Base-by-base conservation (phyloP, 495 filamentous ascomycete genomes). In the Apiosordaria backusii region DNA sequence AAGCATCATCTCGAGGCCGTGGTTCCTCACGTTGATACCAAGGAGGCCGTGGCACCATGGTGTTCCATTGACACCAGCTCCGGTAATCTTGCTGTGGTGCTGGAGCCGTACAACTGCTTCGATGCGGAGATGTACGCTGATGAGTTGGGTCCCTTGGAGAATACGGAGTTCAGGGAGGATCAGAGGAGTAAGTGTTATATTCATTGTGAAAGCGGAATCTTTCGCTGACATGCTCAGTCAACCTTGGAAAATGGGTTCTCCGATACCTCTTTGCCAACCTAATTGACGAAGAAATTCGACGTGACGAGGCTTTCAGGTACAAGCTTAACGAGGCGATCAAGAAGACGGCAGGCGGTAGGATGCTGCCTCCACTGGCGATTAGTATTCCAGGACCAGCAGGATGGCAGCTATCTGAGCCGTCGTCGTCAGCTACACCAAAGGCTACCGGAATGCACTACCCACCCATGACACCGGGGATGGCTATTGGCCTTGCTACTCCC, bases 71-170 rank as follows among this genome's bases (percentile, higher is more conserved):
- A 99, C 72, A 94, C 92, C 27, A 88, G 93, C 63, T 98, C 95
- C 4, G 95, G 95, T 52, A 89, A 90, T 67, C 77, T 99, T 64
- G 92, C 92, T 3, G 93, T 96, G 26, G 89, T 97, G 15, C 76
- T 99, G 21, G 95, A 98, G 70, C 91, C 93, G 55, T 96, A 95
- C 70, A 93, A 95, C 67, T 98, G 95, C 74, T 99, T 99, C 71
- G 96, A 98, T 77, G 96, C 93, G 50, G 95, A 99, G 74, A 90
- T 96, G 79, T 99, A 99, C 74, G 93, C 93, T 0, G 95, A 98
- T 73, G 92, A 97, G 73, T 78, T 92, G 10, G 78, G 86, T 18
- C 63, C 94, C 58, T 83, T 89, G 21, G 90, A 96, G 67, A 80
- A 85, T 16, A 79, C 89, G 22, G 89, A 93, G 18, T 96, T 96